Percentiles rank a stretch among this genome's conserved stretches.
Evolutionary conservation across 768 basidiomycete genomes (phyloP).

Genomic region (Leccinum pellstonianum): DNA sequence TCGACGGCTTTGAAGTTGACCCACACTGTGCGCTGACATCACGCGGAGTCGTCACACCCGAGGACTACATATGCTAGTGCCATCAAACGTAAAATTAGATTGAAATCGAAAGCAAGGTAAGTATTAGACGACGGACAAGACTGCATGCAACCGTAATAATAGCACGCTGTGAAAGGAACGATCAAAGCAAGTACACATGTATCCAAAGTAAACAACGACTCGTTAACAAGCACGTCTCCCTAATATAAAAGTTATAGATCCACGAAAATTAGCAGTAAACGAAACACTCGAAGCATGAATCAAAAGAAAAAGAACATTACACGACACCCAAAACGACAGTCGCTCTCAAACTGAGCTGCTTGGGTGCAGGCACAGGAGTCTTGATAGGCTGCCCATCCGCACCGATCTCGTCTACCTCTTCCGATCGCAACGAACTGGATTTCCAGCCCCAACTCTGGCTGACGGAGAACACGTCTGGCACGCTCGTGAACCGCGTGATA

Average conservation of each 20-base stretch:
- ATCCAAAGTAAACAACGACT: neutral
- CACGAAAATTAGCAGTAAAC: neutral
- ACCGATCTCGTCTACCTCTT: conserved; percentile 45
- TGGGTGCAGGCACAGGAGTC: conserved; percentile 30
- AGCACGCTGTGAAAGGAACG: neutral
- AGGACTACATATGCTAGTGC: no score
- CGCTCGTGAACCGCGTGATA: conserved; percentile 79
- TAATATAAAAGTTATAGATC: neutral
- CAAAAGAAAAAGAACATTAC: conserved; percentile 28
- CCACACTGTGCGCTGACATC: no score
- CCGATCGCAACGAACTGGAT: conserved; percentile 52
- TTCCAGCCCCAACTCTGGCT: conserved; percentile 97
- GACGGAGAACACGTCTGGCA: conserved; percentile 81
- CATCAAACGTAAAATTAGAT: no score
- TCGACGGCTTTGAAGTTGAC: no score
- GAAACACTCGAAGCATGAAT: conserved; percentile 8
- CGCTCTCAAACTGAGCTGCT: conserved; percentile 67
- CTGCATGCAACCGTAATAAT: neutral
- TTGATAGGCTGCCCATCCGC: conserved; percentile 34
- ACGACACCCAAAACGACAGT: conserved; percentile 79
- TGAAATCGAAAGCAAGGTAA: no score
- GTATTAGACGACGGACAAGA: no score
- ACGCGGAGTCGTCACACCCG: conserved; percentile 11
- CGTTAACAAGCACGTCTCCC: conserved; percentile 1
- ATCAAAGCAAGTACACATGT: neutral